These are phyloP conservation scores for Podospora conica DNA, from an alignment of 495 filamentous ascomycete genomes.

Conservation along the genomic window DNA sequence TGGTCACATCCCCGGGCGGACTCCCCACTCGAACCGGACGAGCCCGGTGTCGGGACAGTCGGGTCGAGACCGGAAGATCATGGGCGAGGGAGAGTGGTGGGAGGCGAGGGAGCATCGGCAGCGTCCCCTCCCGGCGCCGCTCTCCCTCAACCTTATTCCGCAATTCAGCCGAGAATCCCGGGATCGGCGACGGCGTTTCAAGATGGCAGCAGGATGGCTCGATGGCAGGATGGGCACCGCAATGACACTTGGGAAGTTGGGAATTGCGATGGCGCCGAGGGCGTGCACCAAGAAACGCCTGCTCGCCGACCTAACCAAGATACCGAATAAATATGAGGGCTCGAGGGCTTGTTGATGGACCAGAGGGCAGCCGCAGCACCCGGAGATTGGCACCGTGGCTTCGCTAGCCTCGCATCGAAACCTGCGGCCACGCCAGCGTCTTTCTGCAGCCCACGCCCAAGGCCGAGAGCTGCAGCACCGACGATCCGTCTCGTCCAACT, in stretches of 20 bases:
- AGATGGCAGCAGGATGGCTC: too few relatives aligned
- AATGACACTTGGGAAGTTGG: neutral
- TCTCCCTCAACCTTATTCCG: neutral
- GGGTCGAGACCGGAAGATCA: neutral
- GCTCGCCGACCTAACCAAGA: neutral
- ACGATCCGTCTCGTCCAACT: conserved; percentile 5
- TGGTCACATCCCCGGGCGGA: neutral
- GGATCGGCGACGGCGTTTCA: neutral
- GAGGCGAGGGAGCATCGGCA: neutral
- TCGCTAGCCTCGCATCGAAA: neutral
- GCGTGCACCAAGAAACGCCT: neutral
- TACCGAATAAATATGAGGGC: too few relatives aligned
- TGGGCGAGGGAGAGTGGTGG: neutral
- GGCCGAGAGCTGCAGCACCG: conserved; percentile 15
- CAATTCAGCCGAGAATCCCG: neutral
- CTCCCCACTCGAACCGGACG: neutral
- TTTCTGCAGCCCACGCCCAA: neutral
- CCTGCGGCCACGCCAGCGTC: neutral
- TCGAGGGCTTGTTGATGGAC: too few relatives aligned
- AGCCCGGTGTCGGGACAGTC: neutral
- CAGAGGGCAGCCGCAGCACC: neutral
- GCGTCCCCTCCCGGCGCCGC: neutral
- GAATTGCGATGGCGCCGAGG: neutral
- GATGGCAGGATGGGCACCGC: too few relatives aligned
- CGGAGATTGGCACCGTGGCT: neutral